Conservation (phyloP, 2,329 filamentous ascomycete genomes). For the Aspergillus uvarum region DNA sequence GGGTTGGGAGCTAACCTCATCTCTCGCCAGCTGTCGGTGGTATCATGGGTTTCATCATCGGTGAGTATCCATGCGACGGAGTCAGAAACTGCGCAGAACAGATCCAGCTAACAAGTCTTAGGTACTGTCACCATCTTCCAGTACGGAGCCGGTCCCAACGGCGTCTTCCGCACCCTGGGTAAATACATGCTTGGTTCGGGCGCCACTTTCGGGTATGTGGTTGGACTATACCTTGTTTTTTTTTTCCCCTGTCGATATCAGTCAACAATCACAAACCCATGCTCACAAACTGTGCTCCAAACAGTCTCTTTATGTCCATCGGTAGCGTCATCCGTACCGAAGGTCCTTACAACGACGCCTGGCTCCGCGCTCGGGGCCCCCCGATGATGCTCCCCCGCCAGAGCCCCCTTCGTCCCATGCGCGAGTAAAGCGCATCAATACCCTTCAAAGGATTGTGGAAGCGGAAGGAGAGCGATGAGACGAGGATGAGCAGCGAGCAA, state of each 20-base stretch:
- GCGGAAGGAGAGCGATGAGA: slow-evolving; percentile 1
- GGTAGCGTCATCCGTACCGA: slow-evolving; percentile 95
- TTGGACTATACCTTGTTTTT: neutral
- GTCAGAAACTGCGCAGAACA: neutral
- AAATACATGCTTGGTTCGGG: slow-evolving; percentile 97
- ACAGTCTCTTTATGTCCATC: slow-evolving; percentile 95
- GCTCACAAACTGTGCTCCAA: neutral
- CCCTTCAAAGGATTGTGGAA: neutral
- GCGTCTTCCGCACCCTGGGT: slow-evolving; percentile 88
- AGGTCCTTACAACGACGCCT: slow-evolving; percentile 73
- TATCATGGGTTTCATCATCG: slow-evolving; percentile 97
- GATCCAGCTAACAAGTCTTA: slow-evolving; percentile 38
- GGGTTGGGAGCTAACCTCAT: slow-evolving; percentile 6
- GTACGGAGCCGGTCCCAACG: slow-evolving; percentile 89
- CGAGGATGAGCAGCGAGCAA: slow-evolving; percentile 14
- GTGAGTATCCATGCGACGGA: slow-evolving; percentile 50
- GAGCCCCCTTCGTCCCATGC: slow-evolving; percentile 32
- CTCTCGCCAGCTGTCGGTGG: slow-evolving; percentile 73
- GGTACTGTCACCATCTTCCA: slow-evolving; percentile 92
- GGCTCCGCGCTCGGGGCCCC: slow-evolving; percentile 69
- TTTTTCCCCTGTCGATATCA: neutral
- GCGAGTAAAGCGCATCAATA: slow-evolving; percentile 28
- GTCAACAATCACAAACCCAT: neutral
- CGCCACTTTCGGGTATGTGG: slow-evolving; percentile 84
- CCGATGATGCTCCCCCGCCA: slow-evolving; percentile 66